Evolutionary conservation across 345 rosid species (phyloP).

Genomic region (Brassica cretica): DNA sequence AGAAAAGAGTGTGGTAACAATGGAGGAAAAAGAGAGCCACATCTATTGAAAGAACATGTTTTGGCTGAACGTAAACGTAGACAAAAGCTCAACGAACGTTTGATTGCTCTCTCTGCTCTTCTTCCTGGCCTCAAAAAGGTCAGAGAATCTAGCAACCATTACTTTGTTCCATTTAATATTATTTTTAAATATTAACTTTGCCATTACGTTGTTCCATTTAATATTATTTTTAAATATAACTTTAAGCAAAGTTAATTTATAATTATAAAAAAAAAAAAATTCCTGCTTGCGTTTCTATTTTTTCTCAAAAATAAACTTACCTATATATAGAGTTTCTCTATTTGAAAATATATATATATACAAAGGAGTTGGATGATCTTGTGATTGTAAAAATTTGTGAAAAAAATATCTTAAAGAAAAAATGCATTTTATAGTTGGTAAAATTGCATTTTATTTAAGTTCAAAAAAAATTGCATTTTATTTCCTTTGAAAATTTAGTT

Average conservation of each 20-base stretch:
- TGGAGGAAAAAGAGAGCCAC: conserved; percentile 38
- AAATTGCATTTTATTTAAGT: too few relatives aligned
- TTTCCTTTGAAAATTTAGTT: too few relatives aligned
- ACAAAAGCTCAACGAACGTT: conserved; percentile 72
- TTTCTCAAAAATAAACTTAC: background rate
- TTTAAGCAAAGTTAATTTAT: background rate
- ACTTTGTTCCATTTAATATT: conserved; percentile 1
- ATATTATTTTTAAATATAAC: background rate
- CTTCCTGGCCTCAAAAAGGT: conserved; percentile 80
- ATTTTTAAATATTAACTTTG: background rate
- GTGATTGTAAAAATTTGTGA: background rate
- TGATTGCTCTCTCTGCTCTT: conserved; percentile 76
- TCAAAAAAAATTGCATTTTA: too few relatives aligned
- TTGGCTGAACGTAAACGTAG: conserved; percentile 84
- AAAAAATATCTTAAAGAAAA: too few relatives aligned
- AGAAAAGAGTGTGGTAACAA: conserved; percentile 28
- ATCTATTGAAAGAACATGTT: conserved; percentile 61
- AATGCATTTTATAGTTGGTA: background rate
- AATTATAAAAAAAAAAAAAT: too few relatives aligned
- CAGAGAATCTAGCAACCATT: background rate
- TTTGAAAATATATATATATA: too few relatives aligned
- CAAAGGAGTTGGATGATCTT: background rate
- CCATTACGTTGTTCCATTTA: background rate
- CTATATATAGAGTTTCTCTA: background rate
- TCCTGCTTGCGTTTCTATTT: background rate